Percentiles rank a stretch among this genome's conserved stretches.
Conservation (phyloP, 257 asterid species). For the Linderniella brevidens region DNA sequence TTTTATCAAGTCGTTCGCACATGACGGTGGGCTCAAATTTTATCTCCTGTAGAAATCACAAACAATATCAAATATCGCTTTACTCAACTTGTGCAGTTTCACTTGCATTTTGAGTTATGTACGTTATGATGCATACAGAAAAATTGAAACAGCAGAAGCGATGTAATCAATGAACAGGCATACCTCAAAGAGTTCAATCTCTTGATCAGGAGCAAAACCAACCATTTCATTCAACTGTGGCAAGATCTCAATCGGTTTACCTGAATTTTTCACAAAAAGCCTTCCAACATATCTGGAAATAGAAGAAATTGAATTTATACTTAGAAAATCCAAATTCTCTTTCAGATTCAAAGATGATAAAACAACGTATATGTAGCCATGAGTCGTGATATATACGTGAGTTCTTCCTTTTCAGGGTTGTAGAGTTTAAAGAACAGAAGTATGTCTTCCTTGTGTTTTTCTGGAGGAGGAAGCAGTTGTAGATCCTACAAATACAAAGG, state of each 20-base stretch:
- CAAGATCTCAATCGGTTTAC: slow-evolving; percentile 67
- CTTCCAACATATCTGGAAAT: slow-evolving; percentile 67
- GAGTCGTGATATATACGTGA: slow-evolving; percentile 27
- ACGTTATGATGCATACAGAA: background rate
- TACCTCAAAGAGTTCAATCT: slow-evolving; percentile 90
- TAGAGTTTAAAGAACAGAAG: slow-evolving; percentile 85
- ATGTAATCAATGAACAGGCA: slow-evolving; percentile 11
- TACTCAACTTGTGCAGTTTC: slow-evolving; percentile 4
- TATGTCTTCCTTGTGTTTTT: slow-evolving; percentile 74
- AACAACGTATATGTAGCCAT: too few relatives aligned
- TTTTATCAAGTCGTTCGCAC: slow-evolving; percentile 86
- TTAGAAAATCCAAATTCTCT: background rate
- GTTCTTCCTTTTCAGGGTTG: slow-evolving; percentile 81
- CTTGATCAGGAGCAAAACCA: slow-evolving; percentile 81
- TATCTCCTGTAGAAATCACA: slow-evolving; percentile 43
- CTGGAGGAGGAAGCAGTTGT: slow-evolving; percentile 55
- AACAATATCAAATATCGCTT: slow-evolving; percentile 8
- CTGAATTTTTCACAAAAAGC: slow-evolving; percentile 56
- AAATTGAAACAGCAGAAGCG: background rate
- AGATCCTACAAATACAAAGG: slow-evolving; percentile 32
- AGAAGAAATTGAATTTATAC: background rate
- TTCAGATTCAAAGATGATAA: too few relatives aligned
- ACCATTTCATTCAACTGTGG: slow-evolving; percentile 66
- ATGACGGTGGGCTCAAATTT: slow-evolving; percentile 86
- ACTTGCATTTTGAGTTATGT: slow-evolving; percentile 5